Base-by-base conservation (phyloP, 164 flowering plant genomes). In the Magnolia kwangsiensis region DNA sequence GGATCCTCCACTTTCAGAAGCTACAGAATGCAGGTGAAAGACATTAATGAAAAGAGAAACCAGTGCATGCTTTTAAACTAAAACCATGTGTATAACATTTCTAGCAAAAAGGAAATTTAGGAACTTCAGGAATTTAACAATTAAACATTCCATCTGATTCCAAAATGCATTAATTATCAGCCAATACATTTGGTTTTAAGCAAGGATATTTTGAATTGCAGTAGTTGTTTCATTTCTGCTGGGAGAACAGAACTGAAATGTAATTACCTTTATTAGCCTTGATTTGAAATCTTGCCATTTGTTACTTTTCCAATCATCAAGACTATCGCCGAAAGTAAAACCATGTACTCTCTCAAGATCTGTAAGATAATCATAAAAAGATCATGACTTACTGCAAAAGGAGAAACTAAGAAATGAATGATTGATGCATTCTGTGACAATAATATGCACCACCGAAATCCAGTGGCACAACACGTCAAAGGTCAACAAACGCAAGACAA, bases 301-400 rank as follows among this genome's bases (percentile, higher is more conserved):
- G 84, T 51, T 83, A 80, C 65, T 88, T 79, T 78, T 92, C 67
- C 50, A 4, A 8, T 90, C 93, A 69, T 90, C 97, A 78, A 89
- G 81, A 77, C 99, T 92, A 79, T 96, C 99, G n/a, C 99, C 99
- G 79, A 89, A 89, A 59, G 90, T 89, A 77, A 90, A 94, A 55
- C 97, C 98, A 76, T 95, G 96, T 9, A 95, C 87, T 80, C 95
- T 86, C 83, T 86, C 97, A 75, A 95, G 95, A 81, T 83, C 98
- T 95, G 89, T 82, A 86, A 77, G 49, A 37, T 51, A 71, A 58
- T 72, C 10, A 59, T 7, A 61, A 9, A 49, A 51, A 69, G 71
- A 50, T 67, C 21, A 74, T 8, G 18, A 45, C 19, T 23, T 67
- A 63, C 13, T 63, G 20, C 21, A 59, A 66, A 61, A n/a, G 45